phyloP scores from a whole-genome alignment of 768 basidiomycete genomes.

The Saitozyma sp. region DNA sequence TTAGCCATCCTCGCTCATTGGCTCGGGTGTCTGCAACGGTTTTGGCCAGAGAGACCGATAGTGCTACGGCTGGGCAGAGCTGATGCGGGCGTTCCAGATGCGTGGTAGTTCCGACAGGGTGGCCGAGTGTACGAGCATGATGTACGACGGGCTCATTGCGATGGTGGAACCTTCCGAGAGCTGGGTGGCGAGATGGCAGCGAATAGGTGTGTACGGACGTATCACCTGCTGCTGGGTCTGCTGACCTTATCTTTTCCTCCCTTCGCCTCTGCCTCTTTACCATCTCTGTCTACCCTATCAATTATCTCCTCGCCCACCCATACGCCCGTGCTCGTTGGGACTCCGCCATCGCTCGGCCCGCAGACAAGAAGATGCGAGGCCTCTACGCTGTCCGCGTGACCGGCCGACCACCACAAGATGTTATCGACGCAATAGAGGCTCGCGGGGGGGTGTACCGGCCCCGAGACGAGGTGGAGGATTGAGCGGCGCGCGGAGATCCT shows the following conservation, averaged over 20 bases:
- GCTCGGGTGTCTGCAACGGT: background rate
- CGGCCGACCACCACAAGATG: slow-evolving; percentile 48
- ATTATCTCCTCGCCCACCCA: too few species aligned
- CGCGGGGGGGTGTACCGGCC: slow-evolving; percentile 41
- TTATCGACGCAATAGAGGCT: slow-evolving; percentile 41
- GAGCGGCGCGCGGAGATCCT: background rate
- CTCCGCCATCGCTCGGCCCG: background rate
- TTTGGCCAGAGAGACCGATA: too few species aligned
- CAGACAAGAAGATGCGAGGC: slow-evolving; percentile 86
- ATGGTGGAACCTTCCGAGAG: slow-evolving; percentile 80
- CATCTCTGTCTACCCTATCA: too few species aligned
- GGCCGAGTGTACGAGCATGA: slow-evolving; percentile 79
- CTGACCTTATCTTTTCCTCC: too few species aligned
- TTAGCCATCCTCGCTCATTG: background rate
- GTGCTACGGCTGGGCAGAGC: background rate
- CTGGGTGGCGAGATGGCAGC: slow-evolving; percentile 97
- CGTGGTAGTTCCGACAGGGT: slow-evolving; percentile 83
- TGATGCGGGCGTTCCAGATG: slow-evolving; percentile 62
- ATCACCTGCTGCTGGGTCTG: too few species aligned
- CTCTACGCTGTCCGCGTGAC: slow-evolving; percentile 81
- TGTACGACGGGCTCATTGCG: slow-evolving; percentile 89
- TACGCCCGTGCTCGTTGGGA: too few species aligned
- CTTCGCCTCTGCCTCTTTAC: background rate
- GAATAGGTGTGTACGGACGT: slow-evolving; percentile 67
- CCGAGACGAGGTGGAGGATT: slow-evolving; percentile 42